phyloP scores from a whole-genome alignment of 345 rosid species.

The Citropsis articulata region DNA sequence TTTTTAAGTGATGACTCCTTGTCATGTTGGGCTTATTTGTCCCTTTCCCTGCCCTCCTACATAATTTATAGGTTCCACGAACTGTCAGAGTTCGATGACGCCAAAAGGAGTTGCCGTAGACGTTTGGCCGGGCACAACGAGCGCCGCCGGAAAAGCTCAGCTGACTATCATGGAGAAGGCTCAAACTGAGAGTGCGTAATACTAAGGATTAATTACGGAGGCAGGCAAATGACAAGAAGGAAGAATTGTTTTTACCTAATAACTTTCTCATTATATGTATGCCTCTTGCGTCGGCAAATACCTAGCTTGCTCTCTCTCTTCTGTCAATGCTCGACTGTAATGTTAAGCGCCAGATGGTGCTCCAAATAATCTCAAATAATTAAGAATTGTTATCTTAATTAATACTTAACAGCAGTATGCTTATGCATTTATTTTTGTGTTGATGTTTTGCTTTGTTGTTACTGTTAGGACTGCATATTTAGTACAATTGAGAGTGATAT shows the following conservation, averaged over 20 bases:
- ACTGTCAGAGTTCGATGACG: conserved; percentile 70
- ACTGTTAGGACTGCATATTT: no score
- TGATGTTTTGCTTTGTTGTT: no score
- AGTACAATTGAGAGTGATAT: no score
- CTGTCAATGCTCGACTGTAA: conserved; percentile 53
- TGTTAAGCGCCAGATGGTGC: no score
- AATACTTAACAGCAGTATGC: no score
- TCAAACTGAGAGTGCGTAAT: conserved; percentile 22
- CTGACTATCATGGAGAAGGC: conserved; percentile 45
- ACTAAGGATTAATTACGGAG: background rate
- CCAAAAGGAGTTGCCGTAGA: conserved; percentile 78
- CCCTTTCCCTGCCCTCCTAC: no score
- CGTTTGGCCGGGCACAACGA: conserved; percentile 91
- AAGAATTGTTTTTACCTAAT: background rate
- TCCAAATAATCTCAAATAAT: no score
- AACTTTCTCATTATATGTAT: conserved; percentile 1
- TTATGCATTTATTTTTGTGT: no score
- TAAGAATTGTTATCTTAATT: no score
- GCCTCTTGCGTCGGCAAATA: background rate
- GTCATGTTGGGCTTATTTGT: background rate
- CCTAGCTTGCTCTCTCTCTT: conserved; percentile 73
- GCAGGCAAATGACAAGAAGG: background rate
- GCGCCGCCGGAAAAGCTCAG: conserved; percentile 68
- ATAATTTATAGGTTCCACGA: conserved; percentile 65
- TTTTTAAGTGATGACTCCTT: background rate